Base-by-base conservation (phyloP, 768 basidiomycete species). In the Rhodosporidiobolus odoratus region DNA sequence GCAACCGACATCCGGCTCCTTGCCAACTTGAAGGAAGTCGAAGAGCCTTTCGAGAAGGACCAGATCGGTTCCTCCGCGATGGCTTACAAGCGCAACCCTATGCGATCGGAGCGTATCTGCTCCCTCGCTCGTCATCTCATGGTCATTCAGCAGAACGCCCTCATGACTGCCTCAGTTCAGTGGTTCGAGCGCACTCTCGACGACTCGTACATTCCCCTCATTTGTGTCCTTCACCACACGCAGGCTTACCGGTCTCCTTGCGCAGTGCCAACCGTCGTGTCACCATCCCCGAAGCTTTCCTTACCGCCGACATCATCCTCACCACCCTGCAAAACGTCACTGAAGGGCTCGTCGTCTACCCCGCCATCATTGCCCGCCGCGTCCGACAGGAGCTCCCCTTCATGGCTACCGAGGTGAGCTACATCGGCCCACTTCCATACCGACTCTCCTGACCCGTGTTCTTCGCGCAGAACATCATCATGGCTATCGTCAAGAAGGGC, bases 61-160 rank as follows among this genome's bases (percentile, higher is more conserved):
- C 96, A 99, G 82, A 99, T 98, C 75, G 96, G 96, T 12, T 90
- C 89, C 16, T 92, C 89, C 1, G 77, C 77, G 1, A 98, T 98
- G 95, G 95, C 95, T 15, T 98, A 98, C 86, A 97, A 98, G 82
- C 86, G 95, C 65, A 98, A 99, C 81, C 96, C 96, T 12, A 99
- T 99, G 96, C 91, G 96, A 66, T 94, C 87, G 66, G 96, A 99
- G 81, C 89, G 96, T 48, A 89, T 96, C 54, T 99, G 96, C 84
- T 92, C 90, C 77, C 86, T 99, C 62, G 84, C 94, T n/a, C 84
- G 96, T 64, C 96, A 98, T 81, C 82, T 99, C 59, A 96, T 96
- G 92, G 87, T 88, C 25, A 84, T 98, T 68, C 94, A 94, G 76
- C 92, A 97, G 80, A 97, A 98, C 80, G 89, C 93, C 41, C 84